Conservation (phyloP, 345 rosid species). For the Ricinus communis region DNA sequence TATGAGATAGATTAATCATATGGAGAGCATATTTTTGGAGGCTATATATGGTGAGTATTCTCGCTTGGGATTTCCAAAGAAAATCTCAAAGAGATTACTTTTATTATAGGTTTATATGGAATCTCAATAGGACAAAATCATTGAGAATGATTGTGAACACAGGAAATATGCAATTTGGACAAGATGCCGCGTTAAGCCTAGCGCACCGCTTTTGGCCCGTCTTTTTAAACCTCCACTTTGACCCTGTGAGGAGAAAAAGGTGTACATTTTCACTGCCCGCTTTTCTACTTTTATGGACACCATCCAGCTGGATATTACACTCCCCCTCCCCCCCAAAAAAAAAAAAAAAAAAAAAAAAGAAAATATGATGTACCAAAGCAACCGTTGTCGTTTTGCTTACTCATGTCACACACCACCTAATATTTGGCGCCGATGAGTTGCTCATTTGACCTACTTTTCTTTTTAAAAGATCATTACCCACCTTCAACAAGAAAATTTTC, state of each 20-base stretch:
- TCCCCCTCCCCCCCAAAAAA: background rate
- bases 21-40: no score
- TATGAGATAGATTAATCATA: no score
- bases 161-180: background rate
- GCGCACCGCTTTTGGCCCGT: constrained; percentile 19
- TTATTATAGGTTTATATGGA: no score
- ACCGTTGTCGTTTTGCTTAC: constrained; percentile 16
- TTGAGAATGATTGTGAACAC: no score
- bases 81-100: no score
- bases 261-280: background rate
- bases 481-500: background rate
- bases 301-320: constrained; percentile 9
- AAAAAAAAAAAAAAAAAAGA: background rate
- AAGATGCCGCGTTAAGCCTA: constrained; percentile 19
- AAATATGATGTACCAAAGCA: constrained; percentile 8
- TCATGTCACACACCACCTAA: background rate
- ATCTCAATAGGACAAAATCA: no score
- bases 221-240: background rate
- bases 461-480: no score
- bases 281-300: background rate
- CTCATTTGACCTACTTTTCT: constrained; percentile 13
- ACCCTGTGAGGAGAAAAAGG: constrained; percentile 6
- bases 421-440: constrained; percentile 20
- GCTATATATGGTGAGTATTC: no score
- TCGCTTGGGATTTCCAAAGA: no score